These are phyloP conservation scores for Sarocladiaceae sp. DNA, from an alignment of 2,329 filamentous ascomycete genomes.

Conservation along the genomic window DNA sequence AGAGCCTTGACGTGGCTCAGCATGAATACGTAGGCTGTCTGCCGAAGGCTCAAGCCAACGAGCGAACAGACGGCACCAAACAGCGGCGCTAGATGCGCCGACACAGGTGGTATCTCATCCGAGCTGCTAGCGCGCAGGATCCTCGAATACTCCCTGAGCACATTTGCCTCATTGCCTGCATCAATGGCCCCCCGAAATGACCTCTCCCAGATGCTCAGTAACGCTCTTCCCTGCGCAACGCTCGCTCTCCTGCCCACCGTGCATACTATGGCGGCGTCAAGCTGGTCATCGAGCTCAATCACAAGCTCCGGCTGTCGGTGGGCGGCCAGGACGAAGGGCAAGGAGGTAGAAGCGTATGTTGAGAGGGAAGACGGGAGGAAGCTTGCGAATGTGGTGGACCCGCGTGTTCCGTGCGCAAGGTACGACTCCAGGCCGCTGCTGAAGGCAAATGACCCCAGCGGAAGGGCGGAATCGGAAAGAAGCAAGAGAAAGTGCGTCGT, in stretches of 20 bases:
- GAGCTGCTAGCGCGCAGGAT: slow-evolving; percentile 4
- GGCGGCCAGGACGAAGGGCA: slow-evolving; percentile 69
- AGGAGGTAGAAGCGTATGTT: slow-evolving; percentile 63
- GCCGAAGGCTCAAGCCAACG: slow-evolving; percentile 52
- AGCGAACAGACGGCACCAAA: slow-evolving; percentile 60
- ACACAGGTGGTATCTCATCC: slow-evolving; percentile 34
- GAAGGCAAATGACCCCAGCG: slow-evolving; percentile 82
- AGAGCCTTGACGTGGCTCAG: slow-evolving; percentile 71
- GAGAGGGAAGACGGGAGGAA: slow-evolving; percentile 67
- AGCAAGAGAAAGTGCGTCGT: slow-evolving; percentile 63
- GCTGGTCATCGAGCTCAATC: slow-evolving; percentile 60
- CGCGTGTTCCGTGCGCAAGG: slow-evolving; percentile 54
- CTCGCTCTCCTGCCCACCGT: slow-evolving; percentile 73
- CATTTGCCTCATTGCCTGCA: slow-evolving; percentile 15
- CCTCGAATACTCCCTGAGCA: slow-evolving; percentile 29
- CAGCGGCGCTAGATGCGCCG: slow-evolving; percentile 64
- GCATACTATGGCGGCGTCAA: slow-evolving; percentile 71
- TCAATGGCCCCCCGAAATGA: slow-evolving; percentile 45
- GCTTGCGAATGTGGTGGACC: slow-evolving; percentile 42
- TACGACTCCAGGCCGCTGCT: slow-evolving; percentile 78
- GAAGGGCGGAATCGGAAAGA: slow-evolving; percentile 74
- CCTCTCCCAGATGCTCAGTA: slow-evolving; percentile 71
- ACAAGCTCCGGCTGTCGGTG: slow-evolving; percentile 49
- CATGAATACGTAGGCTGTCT: slow-evolving; percentile 69
- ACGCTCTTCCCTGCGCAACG: slow-evolving; percentile 66